A percentile compares a stretch with the other conserved stretches of the same genome.
phyloP scores from a whole-genome alignment of 495 filamentous ascomycete species.

The Barbatosphaeria neglecta region DNA sequence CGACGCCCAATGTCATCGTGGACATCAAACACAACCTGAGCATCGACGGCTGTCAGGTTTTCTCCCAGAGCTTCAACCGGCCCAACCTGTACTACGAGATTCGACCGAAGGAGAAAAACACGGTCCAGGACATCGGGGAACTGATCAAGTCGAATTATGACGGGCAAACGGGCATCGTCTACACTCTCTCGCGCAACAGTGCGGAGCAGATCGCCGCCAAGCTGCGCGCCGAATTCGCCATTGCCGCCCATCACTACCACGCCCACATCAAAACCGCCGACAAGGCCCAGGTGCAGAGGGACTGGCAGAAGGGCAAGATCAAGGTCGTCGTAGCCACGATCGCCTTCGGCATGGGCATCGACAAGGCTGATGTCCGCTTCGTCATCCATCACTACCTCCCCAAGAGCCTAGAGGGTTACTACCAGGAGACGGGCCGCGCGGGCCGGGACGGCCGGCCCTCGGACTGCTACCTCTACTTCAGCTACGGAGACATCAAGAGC shows the following conservation, averaged over 20 bases:
- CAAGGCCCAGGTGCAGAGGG: conserved; percentile 55
- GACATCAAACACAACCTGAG: conserved; percentile 83
- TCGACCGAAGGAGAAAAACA: conserved; percentile 37
- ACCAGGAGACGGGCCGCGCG: conserved; percentile 92
- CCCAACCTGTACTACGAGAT: conserved; percentile 87
- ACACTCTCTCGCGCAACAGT: conserved; percentile 73
- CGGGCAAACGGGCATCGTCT: conserved; percentile 80
- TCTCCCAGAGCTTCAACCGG: conserved; percentile 87
- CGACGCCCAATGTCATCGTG: conserved; percentile 79
- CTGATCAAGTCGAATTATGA: conserved; percentile 56
- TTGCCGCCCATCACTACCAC: conserved; percentile 78
- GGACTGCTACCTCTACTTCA: conserved; percentile 81
- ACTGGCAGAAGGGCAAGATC: conserved; percentile 68
- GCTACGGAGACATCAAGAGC: conserved; percentile 55
- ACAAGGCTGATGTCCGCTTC: conserved; percentile 90
- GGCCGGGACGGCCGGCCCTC: conserved; percentile 82
- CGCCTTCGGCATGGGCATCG: conserved; percentile 98
- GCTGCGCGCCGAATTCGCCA: conserved; percentile 45
- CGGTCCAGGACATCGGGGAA: conserved; percentile 53
- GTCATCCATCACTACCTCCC: conserved; percentile 88
- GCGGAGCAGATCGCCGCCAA: conserved; percentile 70
- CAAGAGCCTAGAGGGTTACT: conserved; percentile 95
- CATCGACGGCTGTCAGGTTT: conserved; percentile 63
- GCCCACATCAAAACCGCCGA: conserved; percentile 55
- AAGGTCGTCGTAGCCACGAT: conserved; percentile 98